phyloP scores from a whole-genome alignment of 139 green algal species.

The Coelastrella sp. region DNA sequence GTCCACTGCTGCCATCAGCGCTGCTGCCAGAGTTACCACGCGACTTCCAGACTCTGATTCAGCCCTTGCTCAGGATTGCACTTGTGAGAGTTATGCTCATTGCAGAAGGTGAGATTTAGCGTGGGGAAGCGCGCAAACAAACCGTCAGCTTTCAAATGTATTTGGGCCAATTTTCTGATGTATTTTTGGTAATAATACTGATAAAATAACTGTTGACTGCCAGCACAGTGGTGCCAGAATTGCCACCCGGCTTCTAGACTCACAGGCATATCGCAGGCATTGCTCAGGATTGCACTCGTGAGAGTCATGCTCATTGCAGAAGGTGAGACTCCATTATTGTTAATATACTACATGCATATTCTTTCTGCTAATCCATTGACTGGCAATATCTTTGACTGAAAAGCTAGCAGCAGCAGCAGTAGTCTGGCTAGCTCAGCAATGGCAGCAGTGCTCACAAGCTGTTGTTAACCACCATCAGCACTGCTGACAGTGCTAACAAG shows the following conservation, averaged over 20 bases:
- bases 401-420: no score
- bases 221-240: conserved; percentile 4
- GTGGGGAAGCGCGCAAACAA: no score
- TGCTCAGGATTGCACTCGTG: conserved; percentile 2
- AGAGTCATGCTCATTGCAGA: background rate
- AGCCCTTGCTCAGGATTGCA: conserved; percentile 15
- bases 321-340: background rate
- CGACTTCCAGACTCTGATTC: background rate
- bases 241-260: background rate
- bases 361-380: no score
- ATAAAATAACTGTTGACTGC: conserved; percentile 19
- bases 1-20: conserved; percentile 6
- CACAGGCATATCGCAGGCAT: conserved; percentile 20
- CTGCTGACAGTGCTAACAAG: no score
- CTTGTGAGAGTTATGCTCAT: background rate
- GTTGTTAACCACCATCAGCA: no score
- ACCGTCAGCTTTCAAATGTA: no score
- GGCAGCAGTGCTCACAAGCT: no score
- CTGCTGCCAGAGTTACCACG: conserved; percentile 18
- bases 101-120: background rate
- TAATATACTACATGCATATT: no score
- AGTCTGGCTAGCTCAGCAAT: no score
- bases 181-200: no score
- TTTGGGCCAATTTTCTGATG: no score
- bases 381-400: no score